A percentile compares a stretch with the other conserved stretches of the same genome.
phyloP scores from a whole-genome alignment of 1,284 basidiomycete genomes.

The Wolfiporia cocos region DNA sequence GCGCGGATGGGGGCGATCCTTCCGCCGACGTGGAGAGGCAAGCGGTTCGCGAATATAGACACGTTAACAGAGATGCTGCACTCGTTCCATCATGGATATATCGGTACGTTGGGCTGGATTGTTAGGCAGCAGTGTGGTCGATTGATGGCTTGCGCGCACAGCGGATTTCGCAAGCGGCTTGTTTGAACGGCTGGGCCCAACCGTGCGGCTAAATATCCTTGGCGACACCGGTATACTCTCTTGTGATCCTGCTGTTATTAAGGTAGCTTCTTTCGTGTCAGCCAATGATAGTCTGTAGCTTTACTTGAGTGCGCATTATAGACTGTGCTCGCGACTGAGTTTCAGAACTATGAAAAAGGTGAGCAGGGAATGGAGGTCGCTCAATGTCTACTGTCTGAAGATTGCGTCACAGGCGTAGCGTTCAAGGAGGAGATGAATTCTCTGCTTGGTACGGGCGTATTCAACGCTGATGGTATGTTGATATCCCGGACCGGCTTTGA shows the following conservation, averaged over 20 bases:
- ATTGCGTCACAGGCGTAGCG: slow-evolving; percentile 2
- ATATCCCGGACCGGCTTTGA: too few species aligned
- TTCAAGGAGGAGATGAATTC: slow-evolving; percentile 19
- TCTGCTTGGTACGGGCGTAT: slow-evolving; percentile 39
- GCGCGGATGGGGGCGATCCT: slow-evolving; percentile 10
- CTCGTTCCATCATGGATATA: slow-evolving; percentile 9
- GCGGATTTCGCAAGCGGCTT: neutral
- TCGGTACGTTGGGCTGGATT: slow-evolving; percentile 7
- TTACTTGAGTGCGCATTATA: neutral
- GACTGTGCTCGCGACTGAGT: slow-evolving; percentile 15
- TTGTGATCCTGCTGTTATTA: slow-evolving; percentile 2
- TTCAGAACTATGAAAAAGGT: slow-evolving; percentile 16
- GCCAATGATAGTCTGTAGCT: neutral
- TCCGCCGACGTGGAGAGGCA: slow-evolving; percentile 9
- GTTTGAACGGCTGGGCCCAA: neutral
- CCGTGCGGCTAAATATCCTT: neutral
- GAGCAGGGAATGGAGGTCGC: neutral
- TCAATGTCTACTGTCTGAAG: neutral
- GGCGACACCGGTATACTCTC: neutral
- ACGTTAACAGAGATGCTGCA: slow-evolving; percentile 5
- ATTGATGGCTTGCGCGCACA: too few species aligned
- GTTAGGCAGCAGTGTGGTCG: neutral
- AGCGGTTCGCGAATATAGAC: slow-evolving; percentile 9
- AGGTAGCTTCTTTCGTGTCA: neutral
- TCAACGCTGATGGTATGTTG: slow-evolving; percentile 25